Evolutionary conservation across 495 filamentous ascomycete species (phyloP).

Genomic region (Aspergillus baeticus): DNA sequence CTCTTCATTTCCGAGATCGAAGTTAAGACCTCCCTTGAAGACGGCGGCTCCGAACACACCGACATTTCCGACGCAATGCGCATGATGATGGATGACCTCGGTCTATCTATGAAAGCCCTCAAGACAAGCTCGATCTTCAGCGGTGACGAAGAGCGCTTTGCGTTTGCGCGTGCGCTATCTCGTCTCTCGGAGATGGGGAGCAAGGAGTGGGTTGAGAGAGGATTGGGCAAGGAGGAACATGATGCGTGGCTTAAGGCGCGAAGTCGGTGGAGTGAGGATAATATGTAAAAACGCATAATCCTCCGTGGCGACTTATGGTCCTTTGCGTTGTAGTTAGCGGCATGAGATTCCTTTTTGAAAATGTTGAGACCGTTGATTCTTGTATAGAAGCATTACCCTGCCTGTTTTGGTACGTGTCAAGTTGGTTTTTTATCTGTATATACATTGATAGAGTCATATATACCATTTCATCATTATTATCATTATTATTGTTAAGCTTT

Average conservation of each 20-base stretch:
- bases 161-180: conserved; percentile 86
- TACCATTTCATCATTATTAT: too few relatives aligned
- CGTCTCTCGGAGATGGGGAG: conserved; percentile 90
- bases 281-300: conserved; percentile 47
- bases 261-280: conserved; percentile 70
- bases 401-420: too few relatives aligned
- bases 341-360: too few relatives aligned
- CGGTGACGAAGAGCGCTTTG: conserved; percentile 95
- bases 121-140: conserved; percentile 87
- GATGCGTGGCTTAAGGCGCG: conserved; percentile 65
- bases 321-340: too few relatives aligned
- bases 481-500: too few relatives aligned
- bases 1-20: conserved; percentile 88
- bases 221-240: conserved; percentile 66
- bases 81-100: conserved; percentile 90
- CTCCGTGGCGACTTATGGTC: too few relatives aligned
- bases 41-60: conserved; percentile 42
- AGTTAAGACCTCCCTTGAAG: conserved; percentile 46
- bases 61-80: conserved; percentile 80
- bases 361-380: too few relatives aligned
- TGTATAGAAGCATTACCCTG: too few relatives aligned
- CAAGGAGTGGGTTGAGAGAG: conserved; percentile 89
- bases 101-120: conserved; percentile 78
- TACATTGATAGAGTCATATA: too few relatives aligned
- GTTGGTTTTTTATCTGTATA: background rate